Conservation (phyloP, 495 filamentous ascomycete species). For the Penicillium paradoxum region DNA sequence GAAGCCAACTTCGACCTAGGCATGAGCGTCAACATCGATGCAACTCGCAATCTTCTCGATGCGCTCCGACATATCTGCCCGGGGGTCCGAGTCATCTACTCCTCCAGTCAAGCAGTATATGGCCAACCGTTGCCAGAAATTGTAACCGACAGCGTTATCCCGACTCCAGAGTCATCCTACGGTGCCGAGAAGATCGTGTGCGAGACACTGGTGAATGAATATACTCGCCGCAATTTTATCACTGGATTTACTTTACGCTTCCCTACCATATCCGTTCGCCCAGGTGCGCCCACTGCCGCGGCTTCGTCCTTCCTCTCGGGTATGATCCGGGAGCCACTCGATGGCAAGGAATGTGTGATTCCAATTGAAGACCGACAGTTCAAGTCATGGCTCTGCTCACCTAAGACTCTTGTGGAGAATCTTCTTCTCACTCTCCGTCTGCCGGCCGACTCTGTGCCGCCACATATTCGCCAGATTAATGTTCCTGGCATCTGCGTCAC, state of each 20-base stretch:
- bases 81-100: conserved; percentile 58
- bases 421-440: conserved; percentile 55
- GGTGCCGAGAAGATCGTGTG: conserved; percentile 71
- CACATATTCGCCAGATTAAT: conserved; percentile 59
- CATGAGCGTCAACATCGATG: conserved; percentile 65
- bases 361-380: conserved; percentile 57
- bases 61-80: conserved; percentile 50
- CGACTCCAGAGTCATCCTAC: conserved; percentile 66
- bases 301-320: conserved; percentile 67
- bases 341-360: conserved; percentile 56
- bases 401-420: conserved; percentile 59
- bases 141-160: conserved; percentile 50
- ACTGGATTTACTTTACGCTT: conserved; percentile 63
- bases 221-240: conserved; percentile 60
- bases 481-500: conserved; percentile 66
- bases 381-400: conserved; percentile 59
- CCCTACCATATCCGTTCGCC: conserved; percentile 66
- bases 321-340: conserved; percentile 59
- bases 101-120: conserved; percentile 54
- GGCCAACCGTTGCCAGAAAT: conserved; percentile 48
- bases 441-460: conserved; percentile 44
- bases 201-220: conserved; percentile 68
- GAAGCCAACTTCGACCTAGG: conserved; percentile 70
- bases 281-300: conserved; percentile 62
- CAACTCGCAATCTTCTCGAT: conserved; percentile 58